Conservation (phyloP, 176 grass and related monocot genomes). For the Olyra latifolia region DNA sequence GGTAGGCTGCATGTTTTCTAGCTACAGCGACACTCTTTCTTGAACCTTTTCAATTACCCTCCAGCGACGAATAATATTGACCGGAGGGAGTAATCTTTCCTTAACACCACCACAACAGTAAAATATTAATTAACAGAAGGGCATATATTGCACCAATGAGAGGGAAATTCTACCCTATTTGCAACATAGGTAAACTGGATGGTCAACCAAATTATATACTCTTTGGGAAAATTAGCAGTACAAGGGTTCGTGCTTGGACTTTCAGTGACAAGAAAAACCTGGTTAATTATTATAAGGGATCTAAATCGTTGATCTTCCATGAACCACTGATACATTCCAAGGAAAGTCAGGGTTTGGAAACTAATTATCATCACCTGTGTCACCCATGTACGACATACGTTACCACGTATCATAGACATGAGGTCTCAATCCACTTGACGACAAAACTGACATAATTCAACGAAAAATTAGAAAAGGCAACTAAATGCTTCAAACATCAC, state of each 20-base stretch:
- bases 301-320: neutral
- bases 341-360: neutral
- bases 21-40: too few relatives aligned
- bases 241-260: neutral
- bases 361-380: neutral
- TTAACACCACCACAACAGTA: conserved; percentile 4
- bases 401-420: neutral
- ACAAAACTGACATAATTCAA: conserved; percentile 15
- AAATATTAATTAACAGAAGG: conserved; percentile 28
- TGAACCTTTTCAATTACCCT: too few relatives aligned
- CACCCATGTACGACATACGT: neutral
- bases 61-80: too few relatives aligned
- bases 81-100: neutral
- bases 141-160: neutral
- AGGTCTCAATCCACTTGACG: neutral
- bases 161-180: neutral
- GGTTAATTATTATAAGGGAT: conserved; percentile 22
- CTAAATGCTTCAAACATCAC: neutral
- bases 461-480: conserved; percentile 16
- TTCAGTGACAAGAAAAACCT: neutral
- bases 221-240: neutral
- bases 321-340: neutral
- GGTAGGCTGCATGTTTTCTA: too few relatives aligned
- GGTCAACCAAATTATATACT: neutral
- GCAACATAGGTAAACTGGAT: neutral